Evolutionary conservation across 768 basidiomycete genomes (phyloP), one percentile per base, ranked within the genome.

Genomic region (Russula ochroleuca): DNA sequence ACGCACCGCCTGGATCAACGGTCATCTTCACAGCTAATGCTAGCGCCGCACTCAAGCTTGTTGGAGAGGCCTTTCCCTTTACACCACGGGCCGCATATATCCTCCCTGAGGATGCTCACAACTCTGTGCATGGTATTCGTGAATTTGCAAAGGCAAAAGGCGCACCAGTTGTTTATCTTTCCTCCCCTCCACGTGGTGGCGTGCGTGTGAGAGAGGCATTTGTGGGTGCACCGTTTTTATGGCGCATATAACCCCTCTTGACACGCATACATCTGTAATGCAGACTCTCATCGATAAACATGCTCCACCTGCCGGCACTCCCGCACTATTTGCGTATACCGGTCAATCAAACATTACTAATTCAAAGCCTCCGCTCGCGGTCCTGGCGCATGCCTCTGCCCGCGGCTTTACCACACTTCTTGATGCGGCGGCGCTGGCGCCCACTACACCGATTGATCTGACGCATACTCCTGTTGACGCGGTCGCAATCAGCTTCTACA

Each of bases 261-360:
- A 57, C 43, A 37, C 35, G n/a, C 35, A 19, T 52, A 41, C 25
- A 54, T 56, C 47, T 38, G 37, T 33, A 31, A n/a, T 49, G 13
- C 63, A 90, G 88, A 78, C 79, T 58, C 73, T 86, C 28, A 76
- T 89, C n/a, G 72, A 77, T 54, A 77, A 74, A 54, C 77, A 83
- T 63, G 77, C 78, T 37, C 82, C 85, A 47, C 76, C 81, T 58
- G 72, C 78, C 21, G 71, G 78, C 7, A 72, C 80, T 0, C 83
- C 85, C 0, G 81, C 83, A 51, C 81, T 92, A 10, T 90, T 91
- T 63, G 88, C 85, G 9, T 76, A 90, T 57, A 92, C 90, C 0
- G 90, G 82, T 14, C 87, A 87, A 75, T 93, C 92, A 10, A 94
- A 94, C 70, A 84, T 94, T 55, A 82, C 90, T 14, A 92, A 90